Conservation (phyloP, 2,329 filamentous ascomycete genomes). For the Cordyceps militaris region DNA sequence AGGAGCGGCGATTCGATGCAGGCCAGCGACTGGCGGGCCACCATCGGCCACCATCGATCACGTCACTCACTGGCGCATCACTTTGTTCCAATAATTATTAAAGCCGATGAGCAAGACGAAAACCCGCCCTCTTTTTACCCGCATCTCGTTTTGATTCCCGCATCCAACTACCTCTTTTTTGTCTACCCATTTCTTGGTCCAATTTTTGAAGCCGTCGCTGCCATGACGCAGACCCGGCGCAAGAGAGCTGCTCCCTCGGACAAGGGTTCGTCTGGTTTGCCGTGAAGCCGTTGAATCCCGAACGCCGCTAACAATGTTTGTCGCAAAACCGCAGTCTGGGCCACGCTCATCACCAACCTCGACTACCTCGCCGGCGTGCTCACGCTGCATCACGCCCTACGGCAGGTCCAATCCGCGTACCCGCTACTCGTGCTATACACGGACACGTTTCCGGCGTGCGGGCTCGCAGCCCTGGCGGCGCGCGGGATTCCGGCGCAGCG, state of each 20-base stretch:
- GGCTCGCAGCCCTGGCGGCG: conserved; percentile 59
- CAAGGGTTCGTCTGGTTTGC: not conserved
- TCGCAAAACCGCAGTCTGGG: conserved; percentile 58
- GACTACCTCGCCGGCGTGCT: conserved; percentile 76
- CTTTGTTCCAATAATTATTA: not conserved
- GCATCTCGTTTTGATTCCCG: not conserved
- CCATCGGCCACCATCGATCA: not conserved
- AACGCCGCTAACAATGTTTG: not conserved
- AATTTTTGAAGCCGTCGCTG: not conserved
- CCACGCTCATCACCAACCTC: conserved; percentile 77
- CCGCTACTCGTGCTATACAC: conserved; percentile 81
- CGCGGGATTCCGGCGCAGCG: conserved; percentile 63
- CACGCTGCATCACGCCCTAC: conserved; percentile 72
- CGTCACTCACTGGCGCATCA: not conserved
- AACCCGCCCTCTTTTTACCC: not conserved
- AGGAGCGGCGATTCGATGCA: not conserved
- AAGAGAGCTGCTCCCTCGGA: not conserved
- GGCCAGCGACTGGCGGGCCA: too few species aligned
- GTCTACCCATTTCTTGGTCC: not conserved
- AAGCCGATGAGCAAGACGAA: not conserved
- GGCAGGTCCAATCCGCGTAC: conserved; percentile 57
- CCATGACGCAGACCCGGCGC: not conserved
- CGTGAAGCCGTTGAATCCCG: not conserved
- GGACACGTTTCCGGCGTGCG: conserved; percentile 61
- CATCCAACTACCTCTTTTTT: not conserved